A percentile compares a stretch with the other conserved stretches of the same genome.
phyloP scores from a whole-genome alignment of 2,329 filamentous ascomycete genomes.

The Blastomyces gilchristii region DNA sequence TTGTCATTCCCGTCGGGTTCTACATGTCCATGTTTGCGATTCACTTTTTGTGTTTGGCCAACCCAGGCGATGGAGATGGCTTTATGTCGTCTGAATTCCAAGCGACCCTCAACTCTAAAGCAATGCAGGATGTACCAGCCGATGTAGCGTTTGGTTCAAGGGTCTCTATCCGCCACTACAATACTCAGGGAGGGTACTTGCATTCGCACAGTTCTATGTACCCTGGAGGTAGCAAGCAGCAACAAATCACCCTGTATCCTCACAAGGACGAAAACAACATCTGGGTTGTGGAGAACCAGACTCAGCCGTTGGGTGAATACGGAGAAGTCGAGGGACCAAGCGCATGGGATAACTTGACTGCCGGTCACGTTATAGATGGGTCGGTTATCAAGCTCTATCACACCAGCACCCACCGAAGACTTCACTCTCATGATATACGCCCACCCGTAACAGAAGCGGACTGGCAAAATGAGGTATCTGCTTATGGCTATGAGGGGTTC shows the following conservation, averaged over 20 bases:
- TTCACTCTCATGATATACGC: slow-evolving; percentile 83
- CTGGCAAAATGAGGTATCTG: slow-evolving; percentile 93
- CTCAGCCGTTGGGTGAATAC: slow-evolving; percentile 68
- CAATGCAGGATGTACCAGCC: slow-evolving; percentile 87
- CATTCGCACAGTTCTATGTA: slow-evolving; percentile 98
- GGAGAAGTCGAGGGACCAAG: slow-evolving; percentile 70
- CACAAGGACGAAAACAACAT: slow-evolving; percentile 99
- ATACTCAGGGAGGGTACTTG: slow-evolving; percentile 94
- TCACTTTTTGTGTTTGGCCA: slow-evolving; percentile 85
- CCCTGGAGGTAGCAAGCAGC: slow-evolving; percentile 91
- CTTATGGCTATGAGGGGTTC: slow-evolving; percentile 95
- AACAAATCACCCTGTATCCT: slow-evolving; percentile 95
- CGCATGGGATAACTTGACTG: slow-evolving; percentile 72
- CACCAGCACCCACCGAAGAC: slow-evolving; percentile 66
- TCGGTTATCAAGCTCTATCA: slow-evolving; percentile 77
- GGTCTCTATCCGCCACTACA: slow-evolving; percentile 79
- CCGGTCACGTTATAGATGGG: slow-evolving; percentile 64
- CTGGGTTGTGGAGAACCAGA: slow-evolving; percentile 91
- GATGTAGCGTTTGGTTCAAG: slow-evolving; percentile 85
- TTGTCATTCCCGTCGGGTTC: slow-evolving; percentile 77
- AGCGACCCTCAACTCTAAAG: slow-evolving; percentile 90
- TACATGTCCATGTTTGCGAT: slow-evolving; percentile 97
- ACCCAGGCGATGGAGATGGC: slow-evolving; percentile 93
- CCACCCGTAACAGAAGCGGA: slow-evolving; percentile 76
- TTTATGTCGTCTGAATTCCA: slow-evolving; percentile 99